Conservation (phyloP, 345 rosid species). For the Mangifera indica region DNA sequence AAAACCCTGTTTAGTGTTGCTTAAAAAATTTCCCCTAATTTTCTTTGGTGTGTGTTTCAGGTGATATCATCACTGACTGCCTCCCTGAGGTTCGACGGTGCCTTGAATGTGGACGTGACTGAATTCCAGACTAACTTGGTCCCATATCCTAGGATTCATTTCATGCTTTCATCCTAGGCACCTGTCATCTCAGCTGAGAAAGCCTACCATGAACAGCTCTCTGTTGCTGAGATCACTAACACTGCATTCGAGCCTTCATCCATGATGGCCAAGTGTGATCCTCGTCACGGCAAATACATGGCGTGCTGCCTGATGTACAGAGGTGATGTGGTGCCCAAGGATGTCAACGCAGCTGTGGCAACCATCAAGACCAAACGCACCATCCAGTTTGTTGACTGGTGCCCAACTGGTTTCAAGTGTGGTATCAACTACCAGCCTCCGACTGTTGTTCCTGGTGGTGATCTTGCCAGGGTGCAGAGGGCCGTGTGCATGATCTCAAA, state of each 20-base stretch:
- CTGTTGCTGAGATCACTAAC: conserved; percentile 56
- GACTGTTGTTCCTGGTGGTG: conserved; percentile 52
- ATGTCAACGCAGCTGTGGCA: conserved; percentile 44
- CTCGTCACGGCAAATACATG: conserved; percentile 57
- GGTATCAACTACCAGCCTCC: conserved; percentile 56
- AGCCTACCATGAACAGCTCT: conserved; percentile 48
- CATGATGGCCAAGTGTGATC: conserved; percentile 62
- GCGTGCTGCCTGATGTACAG: conserved; percentile 50
- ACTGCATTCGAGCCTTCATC: conserved; percentile 56
- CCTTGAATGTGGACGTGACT: conserved; percentile 49
- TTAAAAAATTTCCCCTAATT: not conserved
- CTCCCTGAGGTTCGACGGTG: conserved; percentile 49
- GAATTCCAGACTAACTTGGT: conserved; percentile 56
- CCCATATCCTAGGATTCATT: conserved; percentile 52
- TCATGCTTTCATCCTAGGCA: conserved; percentile 54
- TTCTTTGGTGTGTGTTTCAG: conserved; percentile 12
- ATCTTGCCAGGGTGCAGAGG: conserved; percentile 47
- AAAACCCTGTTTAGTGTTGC: not conserved
- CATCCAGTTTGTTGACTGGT: conserved; percentile 48
- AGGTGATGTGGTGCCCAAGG: conserved; percentile 51
- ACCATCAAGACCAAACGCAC: conserved; percentile 50
- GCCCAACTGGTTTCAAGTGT: conserved; percentile 51
- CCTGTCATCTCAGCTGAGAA: conserved; percentile 53
- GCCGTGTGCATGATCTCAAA: conserved; percentile 53
- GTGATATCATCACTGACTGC: conserved; percentile 51